Evolutionary conservation across 108 stramenopile species (phyloP).

Genomic region (Fragilaria radians): DNA sequence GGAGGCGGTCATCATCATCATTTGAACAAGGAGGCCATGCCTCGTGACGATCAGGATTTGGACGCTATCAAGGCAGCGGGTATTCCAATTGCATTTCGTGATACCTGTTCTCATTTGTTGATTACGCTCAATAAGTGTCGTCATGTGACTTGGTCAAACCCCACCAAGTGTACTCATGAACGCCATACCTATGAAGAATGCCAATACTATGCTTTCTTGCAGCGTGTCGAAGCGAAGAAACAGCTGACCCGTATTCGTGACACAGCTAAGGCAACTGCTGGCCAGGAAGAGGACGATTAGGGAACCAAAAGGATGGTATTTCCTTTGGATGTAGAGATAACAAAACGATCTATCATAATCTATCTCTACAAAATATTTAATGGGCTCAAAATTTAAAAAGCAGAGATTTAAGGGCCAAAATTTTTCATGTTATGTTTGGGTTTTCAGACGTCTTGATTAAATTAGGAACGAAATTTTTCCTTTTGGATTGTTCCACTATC

Average conservation of each 20-base stretch:
- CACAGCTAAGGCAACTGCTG: conserved; percentile 3
- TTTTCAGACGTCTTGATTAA: too few relatives aligned
- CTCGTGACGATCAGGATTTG: conserved; percentile 65
- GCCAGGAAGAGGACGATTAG: too few relatives aligned
- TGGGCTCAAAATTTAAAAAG: too few relatives aligned
- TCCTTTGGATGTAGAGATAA: too few relatives aligned
- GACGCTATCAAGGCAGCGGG: conserved; percentile 72
- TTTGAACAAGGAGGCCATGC: conserved; percentile 65
- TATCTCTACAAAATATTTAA: too few relatives aligned
- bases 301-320: too few relatives aligned
- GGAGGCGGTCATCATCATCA: conserved; percentile 32
- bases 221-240: conserved; percentile 71
- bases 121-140: conserved; percentile 87
- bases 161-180: conserved; percentile 84
- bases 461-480: too few relatives aligned
- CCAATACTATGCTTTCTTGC: conserved; percentile 85
- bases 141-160: conserved; percentile 74
- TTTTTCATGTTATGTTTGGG: too few relatives aligned
- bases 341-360: too few relatives aligned
- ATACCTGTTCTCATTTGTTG: conserved; percentile 91
- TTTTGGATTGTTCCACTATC: too few relatives aligned
- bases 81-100: conserved; percentile 88
- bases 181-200: conserved; percentile 96
- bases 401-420: too few relatives aligned
- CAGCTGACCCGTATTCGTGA: conserved; percentile 30